A percentile compares a stretch with the other conserved stretches of the same genome.
Conservation (phyloP, 768 basidiomycete species). For the Leccinum sublutescens region DNA sequence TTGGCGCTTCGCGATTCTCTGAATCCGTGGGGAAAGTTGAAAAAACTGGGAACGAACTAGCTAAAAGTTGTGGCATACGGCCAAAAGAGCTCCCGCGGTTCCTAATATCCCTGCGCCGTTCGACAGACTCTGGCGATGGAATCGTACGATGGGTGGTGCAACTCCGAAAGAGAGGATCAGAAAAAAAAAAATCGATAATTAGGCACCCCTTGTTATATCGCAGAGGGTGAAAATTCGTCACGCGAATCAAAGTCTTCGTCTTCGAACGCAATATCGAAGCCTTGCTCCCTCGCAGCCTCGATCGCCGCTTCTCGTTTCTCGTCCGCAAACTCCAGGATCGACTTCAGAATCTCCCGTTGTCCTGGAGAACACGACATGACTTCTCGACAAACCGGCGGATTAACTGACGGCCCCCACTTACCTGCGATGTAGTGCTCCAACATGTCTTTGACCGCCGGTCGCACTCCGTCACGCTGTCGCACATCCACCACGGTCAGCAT, state of each 20-base stretch:
- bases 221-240: neutral
- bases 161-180: neutral
- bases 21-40: neutral
- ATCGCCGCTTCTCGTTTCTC: constrained; percentile 49
- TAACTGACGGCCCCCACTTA: constrained; percentile 23
- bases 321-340: constrained; percentile 48
- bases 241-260: constrained; percentile 12
- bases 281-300: constrained; percentile 47
- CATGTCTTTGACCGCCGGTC: constrained; percentile 65
- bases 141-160: neutral
- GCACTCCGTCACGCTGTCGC: constrained; percentile 27
- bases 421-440: constrained; percentile 67
- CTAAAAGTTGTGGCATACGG: neutral
- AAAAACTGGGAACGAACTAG: neutral
- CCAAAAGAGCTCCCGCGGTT: no score
- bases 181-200: neutral
- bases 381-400: no score
- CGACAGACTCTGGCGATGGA: no score
- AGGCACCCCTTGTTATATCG: no score
- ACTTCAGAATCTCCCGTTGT: constrained; percentile 55
- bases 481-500: constrained; percentile 41
- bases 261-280: constrained; percentile 55
- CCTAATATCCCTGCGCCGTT: no score
- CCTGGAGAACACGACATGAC: constrained; percentile 35
- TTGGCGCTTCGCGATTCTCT: neutral